A percentile compares a stretch with the other conserved stretches of the same genome.
phyloP scores from a whole-genome alignment of 768 basidiomycete genomes.

The Russula compacta region DNA sequence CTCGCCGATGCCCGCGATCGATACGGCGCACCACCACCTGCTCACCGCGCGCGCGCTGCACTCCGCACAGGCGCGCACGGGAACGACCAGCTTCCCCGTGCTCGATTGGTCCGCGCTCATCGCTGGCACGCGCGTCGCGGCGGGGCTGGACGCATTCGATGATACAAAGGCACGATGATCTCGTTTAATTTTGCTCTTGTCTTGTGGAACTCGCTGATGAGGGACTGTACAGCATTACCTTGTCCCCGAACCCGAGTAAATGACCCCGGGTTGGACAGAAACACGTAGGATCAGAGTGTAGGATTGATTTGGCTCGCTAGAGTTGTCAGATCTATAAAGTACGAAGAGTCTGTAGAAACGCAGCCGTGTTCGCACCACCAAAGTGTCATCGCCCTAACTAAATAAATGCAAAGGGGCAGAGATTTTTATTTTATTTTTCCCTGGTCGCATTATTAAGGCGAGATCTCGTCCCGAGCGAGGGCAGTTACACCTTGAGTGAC shows the following conservation, averaged over 20 bases:
- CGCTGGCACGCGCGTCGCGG: constrained; percentile 65
- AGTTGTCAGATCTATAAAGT: not conserved
- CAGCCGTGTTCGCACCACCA: not conserved
- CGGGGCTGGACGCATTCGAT: constrained; percentile 48
- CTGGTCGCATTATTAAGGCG: too few species aligned
- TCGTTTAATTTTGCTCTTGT: not conserved
- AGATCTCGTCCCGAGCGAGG: not conserved
- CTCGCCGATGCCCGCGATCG: constrained; percentile 62
- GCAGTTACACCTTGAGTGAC: constrained; percentile 37
- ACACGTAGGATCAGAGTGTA: not conserved
- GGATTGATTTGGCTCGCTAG: not conserved
- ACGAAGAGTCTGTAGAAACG: not conserved
- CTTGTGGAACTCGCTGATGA: not conserved
- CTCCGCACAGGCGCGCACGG: constrained; percentile 34
- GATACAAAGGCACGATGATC: constrained; percentile 26
- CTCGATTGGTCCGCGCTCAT: constrained; percentile 82
- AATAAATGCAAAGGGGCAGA: not conserved
- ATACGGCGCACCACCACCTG: constrained; percentile 68
- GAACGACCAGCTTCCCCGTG: constrained; percentile 42
- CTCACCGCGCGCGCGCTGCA: constrained; percentile 72
- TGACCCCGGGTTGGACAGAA: not conserved
- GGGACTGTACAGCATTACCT: not conserved
- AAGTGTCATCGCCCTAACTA: not conserved
- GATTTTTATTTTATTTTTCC: not conserved
- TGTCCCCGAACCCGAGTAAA: constrained; percentile 7